Evolutionary conservation across 2,329 filamentous ascomycete species (phyloP), one percentile per base, ranked within the genome.

Genomic region (Clonostachys rosea): DNA sequence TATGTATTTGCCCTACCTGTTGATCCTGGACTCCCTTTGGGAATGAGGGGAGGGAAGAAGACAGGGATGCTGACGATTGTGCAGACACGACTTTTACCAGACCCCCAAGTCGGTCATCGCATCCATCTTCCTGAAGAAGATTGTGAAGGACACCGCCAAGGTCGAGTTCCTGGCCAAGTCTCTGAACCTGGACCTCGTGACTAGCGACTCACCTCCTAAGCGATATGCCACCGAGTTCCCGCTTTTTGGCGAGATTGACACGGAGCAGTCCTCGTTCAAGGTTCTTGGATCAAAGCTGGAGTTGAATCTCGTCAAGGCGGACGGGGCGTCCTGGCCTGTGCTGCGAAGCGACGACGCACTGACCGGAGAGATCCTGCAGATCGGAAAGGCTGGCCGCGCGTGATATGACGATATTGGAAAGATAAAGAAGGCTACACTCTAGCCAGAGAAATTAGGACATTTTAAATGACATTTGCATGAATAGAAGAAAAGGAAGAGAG

Each of bases 71-170:
- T 47, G 34, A 44, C 40, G 36, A 17, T 2, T 2, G 3, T 40
- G 18, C 41, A 67, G 68, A 49, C 83, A 87, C 62, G 94, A 99
- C 68, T 99, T 92, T 70, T 99, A 99, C 70, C 94, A 99, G 68
- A 97, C 94, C 2, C 75, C 86, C 3, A 80, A 81, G 12, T 84
- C 83, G 13, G 89, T 97, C 48, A 96, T 95, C 55, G 91, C 88
- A 3, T 94, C 89, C 9, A 86, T 96, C 56, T 99, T 95, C 71
- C 78, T 97, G 47, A 99, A 97, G 76, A 97, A 97, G 73, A 96
- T 99, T 59, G 83, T 91, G 70, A 95, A 92, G 69, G 79, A 85
- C 20, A 79, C 73, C 24, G 87, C 90, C 45, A 86, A 79, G 54
- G 78, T 97, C 42, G 73, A 78, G 20, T 92, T 97, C 63, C 65